phyloP scores from a whole-genome alignment of 768 basidiomycete genomes.

The Boletus subparvulus region DNA sequence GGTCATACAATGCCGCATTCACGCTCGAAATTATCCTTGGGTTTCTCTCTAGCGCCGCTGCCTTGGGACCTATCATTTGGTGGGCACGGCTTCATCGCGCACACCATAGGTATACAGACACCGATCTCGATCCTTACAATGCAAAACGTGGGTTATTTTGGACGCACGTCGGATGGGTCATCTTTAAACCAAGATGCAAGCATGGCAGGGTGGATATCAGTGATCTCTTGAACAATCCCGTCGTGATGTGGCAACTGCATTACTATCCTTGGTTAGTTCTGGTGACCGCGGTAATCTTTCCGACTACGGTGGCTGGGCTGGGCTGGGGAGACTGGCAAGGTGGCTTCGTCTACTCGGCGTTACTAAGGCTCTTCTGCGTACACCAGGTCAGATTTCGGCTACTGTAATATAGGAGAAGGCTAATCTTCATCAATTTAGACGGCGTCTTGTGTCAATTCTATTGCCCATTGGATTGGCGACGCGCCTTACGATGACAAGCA shows the following conservation, averaged over 20 bases:
- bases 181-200: slow-evolving; percentile 3
- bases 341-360: neutral
- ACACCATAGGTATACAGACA: slow-evolving; percentile 9
- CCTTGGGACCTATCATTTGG: neutral
- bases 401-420: neutral
- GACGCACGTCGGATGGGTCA: neutral
- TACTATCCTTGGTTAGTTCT: slow-evolving; percentile 2
- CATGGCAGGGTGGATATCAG: slow-evolving; percentile 2
- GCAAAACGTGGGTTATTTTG: neutral
- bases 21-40: neutral
- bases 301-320: neutral
- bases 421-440: neutral
- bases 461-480: slow-evolving; percentile 3
- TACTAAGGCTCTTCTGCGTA: slow-evolving; percentile 1
- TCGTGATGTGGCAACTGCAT: slow-evolving; percentile 2
- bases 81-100: neutral
- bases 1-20: neutral
- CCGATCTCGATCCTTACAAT: slow-evolving; percentile 5
- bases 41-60: neutral
- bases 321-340: slow-evolving; percentile 9
- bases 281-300: neutral
- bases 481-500: slow-evolving; percentile 2
- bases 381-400: neutral
- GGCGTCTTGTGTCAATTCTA: slow-evolving; percentile 1
- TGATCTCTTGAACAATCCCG: neutral